Evolutionary conservation across 202 grass and related monocot species (phyloP).

Genomic region (Musa balbisiana): DNA sequence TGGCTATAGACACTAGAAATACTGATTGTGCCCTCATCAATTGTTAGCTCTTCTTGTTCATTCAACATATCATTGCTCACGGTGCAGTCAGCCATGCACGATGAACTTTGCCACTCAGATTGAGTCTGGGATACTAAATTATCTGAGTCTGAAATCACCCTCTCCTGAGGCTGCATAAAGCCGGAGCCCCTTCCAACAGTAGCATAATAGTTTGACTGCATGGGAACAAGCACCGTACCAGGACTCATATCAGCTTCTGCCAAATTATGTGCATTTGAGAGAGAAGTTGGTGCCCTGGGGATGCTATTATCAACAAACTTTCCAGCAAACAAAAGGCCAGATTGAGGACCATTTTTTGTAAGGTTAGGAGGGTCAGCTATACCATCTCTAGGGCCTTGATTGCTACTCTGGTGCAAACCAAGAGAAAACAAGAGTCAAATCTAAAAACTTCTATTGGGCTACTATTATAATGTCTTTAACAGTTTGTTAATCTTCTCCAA

Average conservation of each 20-base stretch:
- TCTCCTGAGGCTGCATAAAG: slow-evolving; percentile 16
- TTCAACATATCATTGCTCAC: slow-evolving; percentile 30
- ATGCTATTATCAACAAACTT: slow-evolving; percentile 14
- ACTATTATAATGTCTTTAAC: neutral
- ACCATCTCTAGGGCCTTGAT: neutral
- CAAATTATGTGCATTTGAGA: slow-evolving; percentile 39
- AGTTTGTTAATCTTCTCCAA: too few relatives aligned
- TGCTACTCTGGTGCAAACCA: slow-evolving; percentile 6
- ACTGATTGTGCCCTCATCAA: slow-evolving; percentile 64
- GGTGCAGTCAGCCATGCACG: slow-evolving; percentile 31
- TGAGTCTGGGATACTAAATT: slow-evolving; percentile 31
- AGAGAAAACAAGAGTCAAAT: neutral
- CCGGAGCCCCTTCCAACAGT: slow-evolving; percentile 14
- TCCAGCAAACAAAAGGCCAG: slow-evolving; percentile 8
- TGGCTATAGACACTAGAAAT: slow-evolving; percentile 56
- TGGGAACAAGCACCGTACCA: slow-evolving; percentile 16
- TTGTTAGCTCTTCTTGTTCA: slow-evolving; percentile 47
- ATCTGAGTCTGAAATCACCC: slow-evolving; percentile 32
- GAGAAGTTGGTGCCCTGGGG: neutral
- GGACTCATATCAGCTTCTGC: slow-evolving; percentile 40
- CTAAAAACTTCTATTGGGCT: neutral
- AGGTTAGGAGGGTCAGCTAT: slow-evolving; percentile 7
- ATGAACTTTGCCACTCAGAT: slow-evolving; percentile 37
- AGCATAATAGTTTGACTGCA: slow-evolving; percentile 16
- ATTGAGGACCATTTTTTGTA: slow-evolving; percentile 3